Evolutionary conservation across 768 basidiomycete species (phyloP).

Genomic region (Tylopilus rubrobrunneus): DNA sequence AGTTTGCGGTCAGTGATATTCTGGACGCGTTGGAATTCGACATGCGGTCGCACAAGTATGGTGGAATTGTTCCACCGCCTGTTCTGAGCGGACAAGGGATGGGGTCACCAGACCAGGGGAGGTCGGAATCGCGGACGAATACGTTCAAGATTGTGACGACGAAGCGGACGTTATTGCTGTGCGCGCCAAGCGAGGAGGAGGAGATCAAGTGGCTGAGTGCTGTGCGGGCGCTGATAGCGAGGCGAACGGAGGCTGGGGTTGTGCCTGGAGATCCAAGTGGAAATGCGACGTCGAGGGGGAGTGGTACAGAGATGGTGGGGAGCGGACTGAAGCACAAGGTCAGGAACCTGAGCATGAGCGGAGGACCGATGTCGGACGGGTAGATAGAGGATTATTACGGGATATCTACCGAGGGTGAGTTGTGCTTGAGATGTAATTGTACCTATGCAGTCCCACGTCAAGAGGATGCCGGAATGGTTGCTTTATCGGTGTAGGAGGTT

Average conservation of each 20-base stretch:
- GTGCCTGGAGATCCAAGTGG: constrained; percentile 44
- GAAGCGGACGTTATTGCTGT: constrained; percentile 82
- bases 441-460: constrained; percentile 20
- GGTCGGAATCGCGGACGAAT: constrained; percentile 45
- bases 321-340: constrained; percentile 44
- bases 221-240: constrained; percentile 83
- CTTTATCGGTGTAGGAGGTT: no score
- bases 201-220: constrained; percentile 98
- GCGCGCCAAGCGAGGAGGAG: constrained; percentile 95
- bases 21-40: constrained; percentile 91
- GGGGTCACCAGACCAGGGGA: constrained; percentile 36
- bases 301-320: constrained; percentile 16
- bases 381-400: constrained; percentile 22
- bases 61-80: constrained; percentile 32
- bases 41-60: constrained; percentile 50
- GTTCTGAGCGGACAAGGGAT: constrained; percentile 30
- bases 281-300: constrained; percentile 13
- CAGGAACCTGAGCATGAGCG: constrained; percentile 45
- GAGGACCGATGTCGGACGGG: constrained; percentile 26
- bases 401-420: constrained; percentile 6
- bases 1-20: constrained; percentile 80
- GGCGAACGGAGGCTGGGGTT: constrained; percentile 51
- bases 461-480: not conserved
- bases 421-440: constrained; percentile 12
- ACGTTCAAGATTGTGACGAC: constrained; percentile 98